Percentiles rank a stretch among this genome's conserved stretches.
These are phyloP conservation scores for Citrus glauca DNA, from an alignment of 345 rosid species.

Conservation along the genomic window DNA sequence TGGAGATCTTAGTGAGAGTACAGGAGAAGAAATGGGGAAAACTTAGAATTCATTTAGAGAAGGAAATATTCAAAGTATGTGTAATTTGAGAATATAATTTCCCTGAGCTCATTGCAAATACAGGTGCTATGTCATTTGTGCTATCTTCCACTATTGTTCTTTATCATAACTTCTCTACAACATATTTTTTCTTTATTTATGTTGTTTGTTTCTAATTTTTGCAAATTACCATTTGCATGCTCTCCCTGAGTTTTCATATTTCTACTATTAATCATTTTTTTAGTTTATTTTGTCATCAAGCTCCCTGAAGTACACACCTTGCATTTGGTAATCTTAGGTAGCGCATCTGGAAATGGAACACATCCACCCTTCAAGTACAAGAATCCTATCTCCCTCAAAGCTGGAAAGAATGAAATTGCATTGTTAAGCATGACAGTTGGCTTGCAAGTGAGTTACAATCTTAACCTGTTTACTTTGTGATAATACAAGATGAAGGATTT, in stretches of 20 bases:
- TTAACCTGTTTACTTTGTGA: not conserved
- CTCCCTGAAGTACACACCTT: not conserved
- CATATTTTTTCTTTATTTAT: not conserved
- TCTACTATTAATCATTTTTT: not conserved
- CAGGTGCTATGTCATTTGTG: not conserved
- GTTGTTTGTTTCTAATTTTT: not conserved
- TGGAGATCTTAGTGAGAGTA: too few species aligned
- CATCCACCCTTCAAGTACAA: slow-evolving; percentile 56
- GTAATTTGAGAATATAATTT: not conserved
- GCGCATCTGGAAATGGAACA: slow-evolving; percentile 76
- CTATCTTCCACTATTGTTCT: not conserved
- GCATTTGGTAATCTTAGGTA: slow-evolving; percentile 41
- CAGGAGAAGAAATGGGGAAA: not conserved
- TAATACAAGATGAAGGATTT: not conserved
- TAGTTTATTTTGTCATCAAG: not conserved
- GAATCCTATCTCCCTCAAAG: slow-evolving; percentile 60
- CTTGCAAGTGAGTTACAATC: slow-evolving; percentile 52
- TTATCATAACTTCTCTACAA: not conserved
- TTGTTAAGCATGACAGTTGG: slow-evolving; percentile 91
- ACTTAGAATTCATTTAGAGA: not conserved
- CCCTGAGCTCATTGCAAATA: not conserved
- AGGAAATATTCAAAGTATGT: not conserved
- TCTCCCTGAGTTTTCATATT: not conserved
- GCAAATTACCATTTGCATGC: not conserved
- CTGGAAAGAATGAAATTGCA: slow-evolving; percentile 75